Evolutionary conservation across 176 grass and related monocot species (phyloP), one percentile per base, ranked within the genome.

Genomic region (Typha latifolia): DNA sequence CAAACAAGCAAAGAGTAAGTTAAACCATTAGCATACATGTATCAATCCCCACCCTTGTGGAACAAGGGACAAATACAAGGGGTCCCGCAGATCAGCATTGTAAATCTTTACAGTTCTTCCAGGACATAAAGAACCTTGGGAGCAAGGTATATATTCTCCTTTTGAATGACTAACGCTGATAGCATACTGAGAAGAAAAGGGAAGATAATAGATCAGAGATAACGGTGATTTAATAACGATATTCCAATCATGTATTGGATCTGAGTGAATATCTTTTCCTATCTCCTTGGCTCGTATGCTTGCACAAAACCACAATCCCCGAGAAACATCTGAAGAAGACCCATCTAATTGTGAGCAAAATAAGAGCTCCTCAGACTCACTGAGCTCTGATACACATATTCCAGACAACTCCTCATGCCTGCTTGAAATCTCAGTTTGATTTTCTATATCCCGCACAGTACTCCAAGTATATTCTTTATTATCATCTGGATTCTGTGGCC

Each of bases 251-350:
- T 82, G 77, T 89, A 97, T 86, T 48, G 93, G 80, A 63, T 92
- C 74, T 51, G 84, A 86, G 14, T 66, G 81, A 68, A 84, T 75
- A 86, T 97, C 93, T 82, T 92, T 97, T 64, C 93, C 85, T 61
- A 97, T 89, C 82, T 97, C 93, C 75, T 92, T 97, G 52, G 88
- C 75, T 66, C 84, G 84, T 72, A 91, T 82, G 70, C 88, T 97
- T 51, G 72, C 77, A 78, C 82, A 91, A 84, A 97, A 87, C 93
- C 93, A 97, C 66, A 92, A 65, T 65, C 83, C 80, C 70, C 62
- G 72, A 69, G 14, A 84, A 67, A 68, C 62, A 53, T 67, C 77
- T 18, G 93, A 97, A 79, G 76, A 68, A 53, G 82, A 50, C 12
- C 85, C 85, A 80, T 86, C 63, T 77, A 72, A 64, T 80, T 74